These are phyloP conservation scores for Castanea sativa DNA, from an alignment of 306 rosid genomes.

Conservation along the genomic window DNA sequence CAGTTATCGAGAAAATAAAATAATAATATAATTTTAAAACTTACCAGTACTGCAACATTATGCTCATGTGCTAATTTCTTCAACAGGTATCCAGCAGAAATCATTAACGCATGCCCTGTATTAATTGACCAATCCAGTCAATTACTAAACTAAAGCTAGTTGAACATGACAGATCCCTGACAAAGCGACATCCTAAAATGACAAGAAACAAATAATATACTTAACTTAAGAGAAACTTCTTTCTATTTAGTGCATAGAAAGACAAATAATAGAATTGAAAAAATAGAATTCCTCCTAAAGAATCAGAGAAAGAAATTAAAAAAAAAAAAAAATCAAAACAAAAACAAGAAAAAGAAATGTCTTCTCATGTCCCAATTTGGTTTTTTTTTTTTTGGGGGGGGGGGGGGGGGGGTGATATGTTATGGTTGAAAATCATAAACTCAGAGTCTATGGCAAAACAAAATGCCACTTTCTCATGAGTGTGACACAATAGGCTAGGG, in stretches of 20 bases:
- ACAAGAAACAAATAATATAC: neutral
- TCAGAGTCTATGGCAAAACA: neutral
- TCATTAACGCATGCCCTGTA: slow-evolving; percentile 83
- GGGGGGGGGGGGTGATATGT: neutral
- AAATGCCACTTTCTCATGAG: neutral
- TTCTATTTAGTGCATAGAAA: neutral
- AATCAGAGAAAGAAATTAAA: neutral
- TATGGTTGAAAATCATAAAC: neutral
- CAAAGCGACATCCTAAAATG: neutral
- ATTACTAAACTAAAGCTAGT: slow-evolving; percentile 4
- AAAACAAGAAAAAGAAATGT: neutral
- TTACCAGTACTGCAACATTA: slow-evolving; percentile 71
- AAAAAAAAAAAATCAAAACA: neutral
- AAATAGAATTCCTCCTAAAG: neutral
- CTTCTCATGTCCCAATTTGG: too few relatives aligned
- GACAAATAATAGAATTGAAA: slow-evolving; percentile 9
- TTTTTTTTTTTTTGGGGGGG: too few relatives aligned
- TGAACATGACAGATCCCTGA: neutral
- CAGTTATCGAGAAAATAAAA: slow-evolving; percentile 16
- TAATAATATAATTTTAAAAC: slow-evolving; percentile 21
- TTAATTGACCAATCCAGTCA: slow-evolving; percentile 25
- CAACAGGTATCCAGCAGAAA: slow-evolving; percentile 73
- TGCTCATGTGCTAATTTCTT: slow-evolving; percentile 83
- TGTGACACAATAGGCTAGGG: neutral
- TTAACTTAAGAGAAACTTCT: neutral